Conservation (phyloP, 495 filamentous ascomycete species). For the Xylaria scruposa region DNA sequence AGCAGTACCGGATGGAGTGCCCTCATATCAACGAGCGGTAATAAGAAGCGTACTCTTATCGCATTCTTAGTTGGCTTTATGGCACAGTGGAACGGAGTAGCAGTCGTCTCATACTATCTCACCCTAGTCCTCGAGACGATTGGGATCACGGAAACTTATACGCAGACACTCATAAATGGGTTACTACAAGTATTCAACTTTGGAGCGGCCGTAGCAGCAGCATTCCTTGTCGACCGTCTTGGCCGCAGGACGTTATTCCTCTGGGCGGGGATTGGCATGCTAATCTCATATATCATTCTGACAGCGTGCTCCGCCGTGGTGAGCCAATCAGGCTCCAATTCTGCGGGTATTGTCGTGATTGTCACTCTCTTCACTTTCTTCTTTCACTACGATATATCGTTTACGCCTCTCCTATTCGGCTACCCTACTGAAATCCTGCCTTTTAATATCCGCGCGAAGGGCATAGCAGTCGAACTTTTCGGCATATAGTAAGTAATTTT, state of each 20-base stretch:
- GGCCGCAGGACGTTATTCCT: slow-evolving; percentile 58
- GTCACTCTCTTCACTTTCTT: slow-evolving; percentile 51
- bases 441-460: slow-evolving; percentile 51
- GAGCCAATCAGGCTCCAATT: slow-evolving; percentile 33
- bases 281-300: slow-evolving; percentile 56
- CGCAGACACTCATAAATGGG: slow-evolving; percentile 53
- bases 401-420: slow-evolving; percentile 36
- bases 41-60: slow-evolving; percentile 36
- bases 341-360: slow-evolving; percentile 50
- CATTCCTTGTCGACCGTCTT: slow-evolving; percentile 53
- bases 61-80: slow-evolving; percentile 43
- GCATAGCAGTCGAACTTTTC: slow-evolving; percentile 55
- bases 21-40: slow-evolving; percentile 33
- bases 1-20: slow-evolving; percentile 30
- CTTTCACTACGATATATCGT: slow-evolving; percentile 52
- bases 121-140: slow-evolving; percentile 45
- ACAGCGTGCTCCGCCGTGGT: slow-evolving; percentile 51
- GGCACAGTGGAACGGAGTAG: slow-evolving; percentile 40
- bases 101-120: slow-evolving; percentile 45
- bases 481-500: slow-evolving; percentile 39
- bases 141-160: slow-evolving; percentile 44
- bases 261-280: slow-evolving; percentile 59
- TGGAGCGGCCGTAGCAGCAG: slow-evolving; percentile 42
- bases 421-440: slow-evolving; percentile 52
- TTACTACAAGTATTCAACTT: slow-evolving; percentile 47